A percentile compares a stretch with the other conserved stretches of the same genome.
Conservation (phyloP, 495 filamentous ascomycete genomes). For the Neurospora africana region DNA sequence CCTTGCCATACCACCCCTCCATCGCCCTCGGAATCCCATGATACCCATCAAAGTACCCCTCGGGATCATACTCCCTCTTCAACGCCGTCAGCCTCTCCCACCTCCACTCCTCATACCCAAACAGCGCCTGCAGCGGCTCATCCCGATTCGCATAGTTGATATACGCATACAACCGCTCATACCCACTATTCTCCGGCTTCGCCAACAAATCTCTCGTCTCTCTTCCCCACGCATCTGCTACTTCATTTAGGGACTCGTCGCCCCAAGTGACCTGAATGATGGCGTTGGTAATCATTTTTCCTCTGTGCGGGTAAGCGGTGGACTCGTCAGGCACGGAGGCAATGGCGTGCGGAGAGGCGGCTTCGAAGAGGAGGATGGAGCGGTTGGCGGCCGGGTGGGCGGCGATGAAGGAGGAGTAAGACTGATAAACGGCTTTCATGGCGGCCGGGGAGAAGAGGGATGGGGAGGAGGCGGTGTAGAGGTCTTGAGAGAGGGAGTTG, state of each 20-base stretch:
- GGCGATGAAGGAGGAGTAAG: not conserved
- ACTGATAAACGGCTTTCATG: not conserved
- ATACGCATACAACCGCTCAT: not conserved
- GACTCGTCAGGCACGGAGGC: not conserved
- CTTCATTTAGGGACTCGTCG: not conserved
- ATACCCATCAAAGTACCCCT: not conserved
- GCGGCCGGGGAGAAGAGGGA: not conserved
- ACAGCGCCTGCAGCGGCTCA: not conserved
- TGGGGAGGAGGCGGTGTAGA: not conserved
- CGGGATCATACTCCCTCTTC: not conserved
- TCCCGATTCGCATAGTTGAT: not conserved
- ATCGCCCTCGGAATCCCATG: not conserved
- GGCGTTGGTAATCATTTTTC: not conserved
- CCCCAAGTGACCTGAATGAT: not conserved
- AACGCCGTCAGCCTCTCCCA: not conserved
- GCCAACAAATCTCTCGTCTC: not conserved
- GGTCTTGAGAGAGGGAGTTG: not conserved
- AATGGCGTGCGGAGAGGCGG: not conserved
- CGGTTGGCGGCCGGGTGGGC: not conserved
- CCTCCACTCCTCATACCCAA: not conserved
- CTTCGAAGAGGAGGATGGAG: not conserved
- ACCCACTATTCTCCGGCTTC: not conserved
- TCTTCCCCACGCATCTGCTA: not conserved
- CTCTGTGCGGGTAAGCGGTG: not conserved
- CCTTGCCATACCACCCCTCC: not conserved